These are phyloP conservation scores for Onygenales sp. DNA, from an alignment of 2,329 filamentous ascomycete genomes.

Conservation along the genomic window DNA sequence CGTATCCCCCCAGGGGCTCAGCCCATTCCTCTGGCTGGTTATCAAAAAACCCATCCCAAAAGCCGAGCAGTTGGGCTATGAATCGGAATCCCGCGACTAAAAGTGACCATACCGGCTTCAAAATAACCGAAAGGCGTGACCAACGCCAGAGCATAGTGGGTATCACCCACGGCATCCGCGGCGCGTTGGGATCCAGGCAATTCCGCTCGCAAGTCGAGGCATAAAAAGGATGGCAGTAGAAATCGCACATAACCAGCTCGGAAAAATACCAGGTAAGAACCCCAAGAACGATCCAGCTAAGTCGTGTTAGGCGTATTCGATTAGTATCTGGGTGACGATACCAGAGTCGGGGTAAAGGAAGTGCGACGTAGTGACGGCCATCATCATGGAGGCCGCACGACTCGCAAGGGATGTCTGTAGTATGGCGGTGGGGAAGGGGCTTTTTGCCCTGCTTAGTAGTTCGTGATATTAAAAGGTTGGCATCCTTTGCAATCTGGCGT, in stretches of 20 bases:
- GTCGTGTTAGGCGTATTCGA: constrained; percentile 24
- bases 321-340: constrained; percentile 18
- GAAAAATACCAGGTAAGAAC: constrained; percentile 40
- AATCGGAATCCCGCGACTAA: constrained; percentile 22
- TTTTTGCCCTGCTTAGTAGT: constrained; percentile 8
- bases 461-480: constrained; percentile 9
- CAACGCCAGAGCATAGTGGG: constrained; percentile 45
- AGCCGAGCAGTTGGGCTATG: constrained; percentile 26
- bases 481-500: constrained; percentile 23
- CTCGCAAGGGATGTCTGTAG: constrained; percentile 14
- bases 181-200: constrained; percentile 43
- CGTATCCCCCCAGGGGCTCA: neutral
- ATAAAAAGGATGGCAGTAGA: constrained; percentile 43
- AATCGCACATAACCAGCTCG: constrained; percentile 40
- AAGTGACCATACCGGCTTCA: constrained; percentile 20
- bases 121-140: constrained; percentile 25
- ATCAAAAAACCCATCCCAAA: constrained; percentile 36
- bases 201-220: constrained; percentile 40
- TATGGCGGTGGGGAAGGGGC: constrained; percentile 4
- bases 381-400: constrained; percentile 17
- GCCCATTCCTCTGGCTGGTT: constrained; percentile 1
- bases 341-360: constrained; percentile 30
- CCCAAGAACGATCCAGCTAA: constrained; percentile 31
- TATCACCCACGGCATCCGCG: constrained; percentile 46
- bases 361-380: constrained; percentile 20